Evolutionary conservation across 2,329 filamentous ascomycete species (phyloP).

Genomic region (Trichoderma sp.): DNA sequence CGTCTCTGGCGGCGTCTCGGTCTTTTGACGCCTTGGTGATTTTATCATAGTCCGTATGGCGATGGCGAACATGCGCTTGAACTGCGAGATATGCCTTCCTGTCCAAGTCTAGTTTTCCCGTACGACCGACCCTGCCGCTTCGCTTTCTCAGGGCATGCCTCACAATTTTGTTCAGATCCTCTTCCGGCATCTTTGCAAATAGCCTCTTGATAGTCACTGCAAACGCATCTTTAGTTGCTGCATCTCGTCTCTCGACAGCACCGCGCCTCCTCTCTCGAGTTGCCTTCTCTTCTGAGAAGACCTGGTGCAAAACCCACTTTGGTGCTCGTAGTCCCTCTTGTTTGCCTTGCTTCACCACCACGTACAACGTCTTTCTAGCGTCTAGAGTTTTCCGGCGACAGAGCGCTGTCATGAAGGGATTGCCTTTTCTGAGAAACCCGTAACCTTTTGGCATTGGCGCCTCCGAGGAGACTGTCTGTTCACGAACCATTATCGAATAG

Average conservation of each 20-base stretch:
- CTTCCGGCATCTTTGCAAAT: conserved; percentile 46
- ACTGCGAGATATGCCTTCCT: conserved; percentile 50
- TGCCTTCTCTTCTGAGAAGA: conserved; percentile 34
- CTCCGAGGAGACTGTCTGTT: conserved; percentile 31
- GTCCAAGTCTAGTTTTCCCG: conserved; percentile 40
- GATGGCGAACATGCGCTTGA: conserved; percentile 51
- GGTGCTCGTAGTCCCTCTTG: conserved; percentile 46
- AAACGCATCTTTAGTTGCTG: conserved; percentile 37
- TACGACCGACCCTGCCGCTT: conserved; percentile 51
- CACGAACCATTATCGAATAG: conserved; percentile 19
- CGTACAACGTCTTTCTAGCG: conserved; percentile 38
- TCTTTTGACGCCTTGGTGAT: conserved; percentile 28
- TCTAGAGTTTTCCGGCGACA: conserved; percentile 44
- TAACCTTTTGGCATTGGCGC: conserved; percentile 44
- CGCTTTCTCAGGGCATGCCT: conserved; percentile 48
- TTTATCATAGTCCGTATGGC: conserved; percentile 49
- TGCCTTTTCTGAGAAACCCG: conserved; percentile 45
- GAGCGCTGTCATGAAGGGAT: conserved; percentile 45
- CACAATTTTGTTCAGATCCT: conserved; percentile 40
- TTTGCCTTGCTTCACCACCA: conserved; percentile 36
- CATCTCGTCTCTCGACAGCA: conserved; percentile 40
- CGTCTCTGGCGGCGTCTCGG: conserved; percentile 23
- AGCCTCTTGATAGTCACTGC: conserved; percentile 38
- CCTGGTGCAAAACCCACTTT: conserved; percentile 33
- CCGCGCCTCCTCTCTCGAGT: conserved; percentile 38